Percentiles rank a stretch among this genome's conserved stretches.
Conservation (phyloP, 352 stramenopile species). For the Phytopythium oedochilum region DNA sequence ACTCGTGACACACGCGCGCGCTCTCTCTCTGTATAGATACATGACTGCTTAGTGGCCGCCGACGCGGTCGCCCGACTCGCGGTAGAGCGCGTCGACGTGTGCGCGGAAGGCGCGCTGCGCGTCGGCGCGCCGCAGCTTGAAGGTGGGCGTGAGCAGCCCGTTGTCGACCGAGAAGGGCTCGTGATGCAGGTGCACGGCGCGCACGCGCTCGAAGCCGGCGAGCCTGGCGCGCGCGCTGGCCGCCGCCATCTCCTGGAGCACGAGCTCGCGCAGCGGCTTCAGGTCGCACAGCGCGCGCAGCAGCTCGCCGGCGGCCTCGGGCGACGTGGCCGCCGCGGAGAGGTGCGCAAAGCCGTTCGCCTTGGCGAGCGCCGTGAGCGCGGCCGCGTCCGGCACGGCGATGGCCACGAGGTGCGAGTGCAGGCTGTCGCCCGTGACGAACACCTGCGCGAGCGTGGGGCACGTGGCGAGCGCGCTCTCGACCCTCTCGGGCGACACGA, state of each 20-base stretch:
- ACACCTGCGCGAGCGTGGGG: slow-evolving; percentile 91
- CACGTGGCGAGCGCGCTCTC: slow-evolving; percentile 92
- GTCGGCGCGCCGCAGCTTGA: slow-evolving; percentile 93
- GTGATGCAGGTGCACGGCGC: slow-evolving; percentile 87
- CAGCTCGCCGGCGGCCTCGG: not conserved
- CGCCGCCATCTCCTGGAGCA: slow-evolving; percentile 54
- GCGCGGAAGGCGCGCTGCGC: slow-evolving; percentile 55
- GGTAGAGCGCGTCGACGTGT: slow-evolving; percentile 70
- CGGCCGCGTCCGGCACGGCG: slow-evolving; percentile 78
- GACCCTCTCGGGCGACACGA: slow-evolving; percentile 96
- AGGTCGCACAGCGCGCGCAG: slow-evolving; percentile 58
- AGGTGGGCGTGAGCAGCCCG: slow-evolving; percentile 94
- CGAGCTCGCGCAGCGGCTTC: slow-evolving; percentile 23
- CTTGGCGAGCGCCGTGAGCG: slow-evolving; percentile 29
- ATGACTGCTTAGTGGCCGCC: slow-evolving; percentile 15
- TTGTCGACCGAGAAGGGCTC: slow-evolving; percentile 93
- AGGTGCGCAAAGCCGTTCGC: slow-evolving; percentile 19
- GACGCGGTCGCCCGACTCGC: slow-evolving; percentile 48
- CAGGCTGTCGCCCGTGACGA: slow-evolving; percentile 96
- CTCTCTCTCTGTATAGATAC: no score
- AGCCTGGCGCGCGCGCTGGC: slow-evolving; percentile 58
- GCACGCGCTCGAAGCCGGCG: slow-evolving; percentile 92
- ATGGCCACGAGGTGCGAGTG: slow-evolving; percentile 94
- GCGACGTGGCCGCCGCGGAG: slow-evolving; percentile 12
- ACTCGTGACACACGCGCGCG: no score